Percentiles rank a stretch among this genome's conserved stretches.
These are phyloP conservation scores for Meyerozyma athensensis DNA, from an alignment of 1,139 yeast species.

Conservation along the genomic window DNA sequence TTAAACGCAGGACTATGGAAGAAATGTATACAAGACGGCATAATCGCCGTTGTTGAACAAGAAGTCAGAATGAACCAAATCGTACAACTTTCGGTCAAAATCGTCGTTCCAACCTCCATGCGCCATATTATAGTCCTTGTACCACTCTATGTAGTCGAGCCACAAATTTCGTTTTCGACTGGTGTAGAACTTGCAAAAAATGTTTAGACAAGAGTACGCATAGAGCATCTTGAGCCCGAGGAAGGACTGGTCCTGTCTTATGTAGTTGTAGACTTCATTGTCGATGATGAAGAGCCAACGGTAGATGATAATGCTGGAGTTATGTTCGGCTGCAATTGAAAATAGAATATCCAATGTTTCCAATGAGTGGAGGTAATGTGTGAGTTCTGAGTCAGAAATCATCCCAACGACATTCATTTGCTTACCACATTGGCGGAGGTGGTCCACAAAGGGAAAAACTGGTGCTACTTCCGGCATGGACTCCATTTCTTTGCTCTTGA, in stretches of 20 bases:
- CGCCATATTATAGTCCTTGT: conserved; percentile 6
- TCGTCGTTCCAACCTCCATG: conserved; percentile 10
- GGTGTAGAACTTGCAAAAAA: conserved; percentile 7
- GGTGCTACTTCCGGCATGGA: conserved; percentile 8
- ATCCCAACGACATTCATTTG: conserved; percentile 7
- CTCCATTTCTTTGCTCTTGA: conserved; percentile 10
- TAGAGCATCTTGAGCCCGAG: conserved; percentile 18
- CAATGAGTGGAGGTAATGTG: conserved; percentile 11
- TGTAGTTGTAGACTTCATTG: conserved; percentile 13
- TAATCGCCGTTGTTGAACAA: not conserved
- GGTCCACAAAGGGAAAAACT: conserved; percentile 16
- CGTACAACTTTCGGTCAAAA: not conserved
- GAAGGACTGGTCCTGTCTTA: conserved; percentile 18
- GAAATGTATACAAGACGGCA: not conserved
- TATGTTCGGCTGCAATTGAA: conserved; percentile 12
- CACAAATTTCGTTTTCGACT: conserved; percentile 8
- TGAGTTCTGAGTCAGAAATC: conserved; percentile 10
- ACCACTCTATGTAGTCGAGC: conserved; percentile 10
- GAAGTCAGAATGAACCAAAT: not conserved
- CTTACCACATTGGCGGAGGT: conserved; percentile 11
- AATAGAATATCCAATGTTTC: conserved; percentile 13
- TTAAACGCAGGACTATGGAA: not conserved
- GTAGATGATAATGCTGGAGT: conserved; percentile 25
- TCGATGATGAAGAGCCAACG: conserved; percentile 22
- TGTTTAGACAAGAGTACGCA: conserved; percentile 9